A percentile compares a stretch with the other conserved stretches of the same genome.
Conservation (phyloP, 1,139 yeast species). For the Sugiyamaella novakii region DNA sequence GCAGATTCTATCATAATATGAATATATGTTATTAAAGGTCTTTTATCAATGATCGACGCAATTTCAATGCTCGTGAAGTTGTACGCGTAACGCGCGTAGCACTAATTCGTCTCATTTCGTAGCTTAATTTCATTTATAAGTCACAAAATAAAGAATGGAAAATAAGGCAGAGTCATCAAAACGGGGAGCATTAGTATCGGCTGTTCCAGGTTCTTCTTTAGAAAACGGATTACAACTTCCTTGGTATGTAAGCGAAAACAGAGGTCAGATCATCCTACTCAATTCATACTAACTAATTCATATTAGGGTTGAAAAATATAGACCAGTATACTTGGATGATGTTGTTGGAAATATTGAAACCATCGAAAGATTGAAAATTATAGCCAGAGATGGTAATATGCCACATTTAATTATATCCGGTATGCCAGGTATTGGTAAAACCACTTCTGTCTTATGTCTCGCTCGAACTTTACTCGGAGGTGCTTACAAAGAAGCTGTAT, state of each 20-base stretch:
- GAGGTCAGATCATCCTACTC: background rate
- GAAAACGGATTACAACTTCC: conserved; percentile 33
- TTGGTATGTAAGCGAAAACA: conserved; percentile 24
- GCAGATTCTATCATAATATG: too few species aligned
- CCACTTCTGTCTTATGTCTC: conserved; percentile 88
- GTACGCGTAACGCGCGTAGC: too few species aligned
- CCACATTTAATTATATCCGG: conserved; percentile 96
- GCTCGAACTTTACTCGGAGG: conserved; percentile 83
- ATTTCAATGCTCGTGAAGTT: too few species aligned
- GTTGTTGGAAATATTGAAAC: conserved; percentile 95
- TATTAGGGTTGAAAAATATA: conserved; percentile 86
- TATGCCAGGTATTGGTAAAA: conserved; percentile 95
- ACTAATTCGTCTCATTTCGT: too few species aligned
- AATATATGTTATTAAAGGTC: too few species aligned
- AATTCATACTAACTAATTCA: background rate
- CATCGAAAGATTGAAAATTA: conserved; percentile 75
- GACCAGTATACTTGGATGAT: conserved; percentile 77
- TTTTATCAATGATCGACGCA: too few species aligned
- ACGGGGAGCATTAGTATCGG: conserved; percentile 16
- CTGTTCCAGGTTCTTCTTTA: conserved; percentile 6
- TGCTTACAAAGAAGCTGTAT: conserved; percentile 74
- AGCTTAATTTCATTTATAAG: too few species aligned
- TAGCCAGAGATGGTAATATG: conserved; percentile 92
- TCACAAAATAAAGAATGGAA: too few species aligned
- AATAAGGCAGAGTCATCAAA: conserved; percentile 24